phyloP scores from a whole-genome alignment of 2,329 filamentous ascomycete genomes.

The Akanthomyces uredinophilus region DNA sequence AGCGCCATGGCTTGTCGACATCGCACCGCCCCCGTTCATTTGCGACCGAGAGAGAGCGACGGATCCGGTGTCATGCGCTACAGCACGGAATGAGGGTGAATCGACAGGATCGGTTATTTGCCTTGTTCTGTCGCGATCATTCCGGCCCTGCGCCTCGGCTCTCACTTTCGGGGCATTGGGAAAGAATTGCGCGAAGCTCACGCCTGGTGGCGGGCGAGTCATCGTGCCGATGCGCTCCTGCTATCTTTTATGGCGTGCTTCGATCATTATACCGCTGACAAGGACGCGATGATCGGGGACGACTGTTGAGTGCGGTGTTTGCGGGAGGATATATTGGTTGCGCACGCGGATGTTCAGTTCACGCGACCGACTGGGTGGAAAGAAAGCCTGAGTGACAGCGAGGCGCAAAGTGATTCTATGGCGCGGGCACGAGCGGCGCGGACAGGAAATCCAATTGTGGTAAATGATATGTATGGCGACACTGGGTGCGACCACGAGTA shows the following conservation, averaged over 20 bases:
- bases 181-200: conserved; percentile 83
- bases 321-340: neutral
- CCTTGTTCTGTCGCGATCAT: conserved; percentile 28
- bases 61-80: conserved; percentile 21
- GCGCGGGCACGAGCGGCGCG: conserved; percentile 10
- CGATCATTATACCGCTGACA: conserved; percentile 51
- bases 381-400: conserved; percentile 3
- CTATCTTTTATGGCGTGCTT: conserved; percentile 48
- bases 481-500: neutral
- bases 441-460: neutral
- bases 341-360: conserved; percentile 6
- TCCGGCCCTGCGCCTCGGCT: conserved; percentile 38
- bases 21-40: conserved; percentile 26
- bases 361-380: conserved; percentile 13
- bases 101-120: conserved; percentile 22
- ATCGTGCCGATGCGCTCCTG: conserved; percentile 54
- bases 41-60: conserved; percentile 4
- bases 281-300: conserved; percentile 16
- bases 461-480: neutral
- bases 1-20: conserved; percentile 42
- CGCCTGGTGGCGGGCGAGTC: conserved; percentile 70
- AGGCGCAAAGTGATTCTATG: neutral
- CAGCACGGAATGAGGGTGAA: conserved; percentile 21
- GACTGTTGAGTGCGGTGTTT: conserved; percentile 4
- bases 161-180: conserved; percentile 67